Evolutionary conservation across 331 rosid species (phyloP), one percentile per base, ranked within the genome.

Genomic region (Cucumis variabilis): DNA sequence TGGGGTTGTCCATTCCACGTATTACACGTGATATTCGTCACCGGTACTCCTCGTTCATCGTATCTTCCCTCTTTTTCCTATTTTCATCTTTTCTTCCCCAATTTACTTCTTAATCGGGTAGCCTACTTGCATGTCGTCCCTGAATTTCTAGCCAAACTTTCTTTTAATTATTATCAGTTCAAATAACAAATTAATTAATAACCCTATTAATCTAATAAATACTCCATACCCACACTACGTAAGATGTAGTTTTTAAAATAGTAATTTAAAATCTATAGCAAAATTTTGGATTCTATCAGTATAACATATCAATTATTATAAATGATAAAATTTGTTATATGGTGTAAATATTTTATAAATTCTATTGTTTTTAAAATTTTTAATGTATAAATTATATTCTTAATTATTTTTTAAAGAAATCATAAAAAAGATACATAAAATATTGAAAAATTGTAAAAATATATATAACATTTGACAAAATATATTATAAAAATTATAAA

Each of bases 21-120:
- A 78, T 50, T 24, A 27, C 83, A 78, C 66, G 83, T 78, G 83
- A 78, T 50, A 50, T 14, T 77, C 44, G 11, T 19, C 20, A 78
- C 83, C 66, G 41, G 27, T 80, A 15, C 50, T 80, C 24, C 69
- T 58, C 5, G 48, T 80, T 80, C 85, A 27, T 55, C 69, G 69
- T 58, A 80, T 28, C 69, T 80, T 79, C 84, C n/a, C 10, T 53
- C 9, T 15, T 27, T 20, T 20, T 15, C 1, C 8, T 2, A n/a
- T 28, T 16, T 19, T 6, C 37, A 1, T 51, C 63, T 76, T 50
- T 10, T 48, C 12, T 9, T 1, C 44, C 33, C 65, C 65, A 4
- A 50, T 78, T 77, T 78, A 48, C 24, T 15, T 53, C 4, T 25
- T 79, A 79, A 2, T 24, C 37, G 7, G 13, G 13, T 63, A 63